A percentile compares a stretch with the other conserved stretches of the same genome.
phyloP scores from a whole-genome alignment of 345 rosid genomes.

The Populus pruinosa region DNA sequence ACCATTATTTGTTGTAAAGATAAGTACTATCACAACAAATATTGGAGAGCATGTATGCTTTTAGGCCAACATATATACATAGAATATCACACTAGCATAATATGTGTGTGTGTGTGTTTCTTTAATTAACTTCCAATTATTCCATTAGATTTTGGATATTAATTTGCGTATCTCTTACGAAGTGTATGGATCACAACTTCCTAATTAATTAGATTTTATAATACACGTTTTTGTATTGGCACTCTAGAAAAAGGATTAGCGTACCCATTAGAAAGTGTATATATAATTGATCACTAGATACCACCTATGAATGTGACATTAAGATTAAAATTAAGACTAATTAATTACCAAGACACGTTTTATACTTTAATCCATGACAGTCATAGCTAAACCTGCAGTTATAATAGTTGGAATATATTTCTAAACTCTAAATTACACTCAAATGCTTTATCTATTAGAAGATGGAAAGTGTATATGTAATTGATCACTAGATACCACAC shows the following conservation, averaged over 20 bases:
- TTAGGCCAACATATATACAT: too few relatives aligned
- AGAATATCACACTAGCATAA: too few relatives aligned
- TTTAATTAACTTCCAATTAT: neutral
- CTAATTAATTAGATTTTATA: too few relatives aligned
- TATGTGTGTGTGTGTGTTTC: neutral
- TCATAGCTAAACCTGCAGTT: neutral
- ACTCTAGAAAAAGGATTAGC: slow-evolving; percentile 1
- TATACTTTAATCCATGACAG: neutral
- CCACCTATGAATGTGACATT: neutral
- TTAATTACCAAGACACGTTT: neutral
- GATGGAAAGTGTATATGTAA: too few relatives aligned
- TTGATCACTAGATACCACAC: neutral
- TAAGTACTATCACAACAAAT: too few relatives aligned
- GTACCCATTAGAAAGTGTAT: neutral
- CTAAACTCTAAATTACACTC: neutral
- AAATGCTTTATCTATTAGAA: too few relatives aligned
- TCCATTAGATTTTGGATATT: neutral
- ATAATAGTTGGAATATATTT: too few relatives aligned
- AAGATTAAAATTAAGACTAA: neutral
- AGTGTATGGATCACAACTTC: neutral
- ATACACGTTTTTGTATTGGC: neutral
- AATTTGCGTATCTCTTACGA: neutral
- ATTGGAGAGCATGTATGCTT: too few relatives aligned
- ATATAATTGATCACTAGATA: neutral
- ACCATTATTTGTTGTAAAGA: too few relatives aligned